phyloP scores from a whole-genome alignment of 1,284 basidiomycete genomes.

The Inonotus hispidus region DNA sequence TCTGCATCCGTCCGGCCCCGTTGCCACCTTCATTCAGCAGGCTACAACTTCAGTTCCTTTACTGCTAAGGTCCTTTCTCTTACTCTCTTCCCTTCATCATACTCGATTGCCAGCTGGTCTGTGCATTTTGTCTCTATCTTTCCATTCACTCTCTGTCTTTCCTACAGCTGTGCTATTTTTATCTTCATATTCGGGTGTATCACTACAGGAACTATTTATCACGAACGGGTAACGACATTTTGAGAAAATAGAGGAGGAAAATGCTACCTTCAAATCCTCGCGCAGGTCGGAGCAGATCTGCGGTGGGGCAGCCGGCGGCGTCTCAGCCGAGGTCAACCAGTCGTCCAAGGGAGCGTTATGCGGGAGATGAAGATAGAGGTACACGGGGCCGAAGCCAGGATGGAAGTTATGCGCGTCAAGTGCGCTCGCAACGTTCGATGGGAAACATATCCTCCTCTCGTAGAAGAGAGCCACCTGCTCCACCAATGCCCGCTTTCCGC shows the following conservation, averaged over 20 bases:
- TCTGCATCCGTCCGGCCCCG: too few species aligned
- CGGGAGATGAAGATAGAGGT: constrained; percentile 1
- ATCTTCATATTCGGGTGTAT: background rate
- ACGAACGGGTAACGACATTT: background rate
- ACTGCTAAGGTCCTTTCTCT: constrained; percentile 11
- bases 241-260: background rate
- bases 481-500: constrained; percentile 15
- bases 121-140: constrained; percentile 11
- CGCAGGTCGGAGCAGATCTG: constrained; percentile 8
- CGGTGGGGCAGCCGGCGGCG: constrained; percentile 1
- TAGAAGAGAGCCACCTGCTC: constrained; percentile 13
- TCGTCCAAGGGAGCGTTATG: constrained; percentile 5
- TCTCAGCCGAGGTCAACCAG: constrained; percentile 13
- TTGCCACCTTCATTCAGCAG: background rate
- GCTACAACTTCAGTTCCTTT: background rate
- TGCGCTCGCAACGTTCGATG: constrained; percentile 28
- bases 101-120: constrained; percentile 25
- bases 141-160: constrained; percentile 11
- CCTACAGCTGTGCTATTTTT: constrained; percentile 10
- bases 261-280: constrained; percentile 19
- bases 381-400: background rate
- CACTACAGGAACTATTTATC: background rate
- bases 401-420: constrained; percentile 13
- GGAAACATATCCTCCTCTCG: constrained; percentile 21
- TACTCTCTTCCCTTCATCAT: constrained; percentile 21